Base-by-base conservation (phyloP, 1,284 basidiomycete genomes). In the Chalciporus sp. region DNA sequence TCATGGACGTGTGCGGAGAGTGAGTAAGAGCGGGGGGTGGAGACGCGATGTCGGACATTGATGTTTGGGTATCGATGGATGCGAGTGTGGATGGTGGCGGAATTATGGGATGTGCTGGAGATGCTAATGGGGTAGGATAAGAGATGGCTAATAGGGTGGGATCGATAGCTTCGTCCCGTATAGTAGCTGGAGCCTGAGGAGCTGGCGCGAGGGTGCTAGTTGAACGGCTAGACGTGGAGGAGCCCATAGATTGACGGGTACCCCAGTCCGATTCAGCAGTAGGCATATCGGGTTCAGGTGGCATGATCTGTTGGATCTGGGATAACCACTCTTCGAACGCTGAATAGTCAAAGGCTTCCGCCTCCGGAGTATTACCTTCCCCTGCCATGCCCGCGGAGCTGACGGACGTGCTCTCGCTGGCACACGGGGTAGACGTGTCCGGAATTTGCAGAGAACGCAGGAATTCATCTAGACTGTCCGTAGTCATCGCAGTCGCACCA, bases 271-370 rank as follows among this genome's bases (percentile, higher is more conserved):
- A 43, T 33, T 58, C 66, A 27, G 53, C 47, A 27, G 49, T 51
- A n/a, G 53, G 27, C 28, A 28, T 20, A 11, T 45, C 47, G 16
- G 47, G 23, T 23, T 23, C 23, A 23, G 23, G 23, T 2, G 23
- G 56, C 63, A 76, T 67, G 48, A 79, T 75, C 2, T 71, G 69
- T 47, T 78, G 72, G 10, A 80, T 69, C 42, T 81, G 74, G 44
- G 74, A 74, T 65, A 83, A 72, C 82, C 81, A 83, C 42, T 72
- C 76, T 56, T 82, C 76, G 47, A 81, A 73, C 14, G 76, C 60
- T n/a, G 68, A 58, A 48, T 74, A 69, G 58, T 81, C 78, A 46
- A 27, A 52, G 11, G 66, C 20, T 20, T 12, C 29, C 27, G 14
- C n/a, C 10, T 29, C 52, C 16, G 42, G 53, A 37, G 42, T 19